Evolutionary conservation across 2,329 filamentous ascomycete genomes (phyloP).

Genomic region (Calonectria naviculata): DNA sequence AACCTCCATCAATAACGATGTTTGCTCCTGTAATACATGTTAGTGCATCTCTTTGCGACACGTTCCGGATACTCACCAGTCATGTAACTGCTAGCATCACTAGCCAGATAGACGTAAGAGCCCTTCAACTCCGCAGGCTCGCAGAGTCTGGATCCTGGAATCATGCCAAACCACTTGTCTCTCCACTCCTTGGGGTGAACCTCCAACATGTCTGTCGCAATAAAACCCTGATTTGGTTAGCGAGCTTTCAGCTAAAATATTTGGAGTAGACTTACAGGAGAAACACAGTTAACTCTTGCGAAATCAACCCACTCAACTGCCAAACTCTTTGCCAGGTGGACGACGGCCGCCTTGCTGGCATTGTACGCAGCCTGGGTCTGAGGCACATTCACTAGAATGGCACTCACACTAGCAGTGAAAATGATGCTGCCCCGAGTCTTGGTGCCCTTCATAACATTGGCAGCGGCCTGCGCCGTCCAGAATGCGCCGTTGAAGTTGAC

Average conservation of each 20-base stretch:
- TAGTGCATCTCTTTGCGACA: not conserved
- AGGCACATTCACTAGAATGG: slow-evolving; percentile 53
- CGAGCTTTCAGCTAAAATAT: too few relatives aligned
- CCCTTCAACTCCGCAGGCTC: slow-evolving; percentile 48
- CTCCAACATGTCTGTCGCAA: slow-evolving; percentile 36
- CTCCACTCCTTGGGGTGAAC: slow-evolving; percentile 35
- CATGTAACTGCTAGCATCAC: slow-evolving; percentile 54
- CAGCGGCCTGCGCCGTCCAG: slow-evolving; percentile 56
- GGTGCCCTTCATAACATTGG: slow-evolving; percentile 47
- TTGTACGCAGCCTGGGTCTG: slow-evolving; percentile 56
- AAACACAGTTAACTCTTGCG: slow-evolving; percentile 52
- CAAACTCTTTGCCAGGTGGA: slow-evolving; percentile 52
- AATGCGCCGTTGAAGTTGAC: slow-evolving; percentile 56
- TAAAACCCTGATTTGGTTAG: slow-evolving; percentile 26
- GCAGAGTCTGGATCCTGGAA: slow-evolving; percentile 37
- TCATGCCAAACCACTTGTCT: slow-evolving; percentile 33
- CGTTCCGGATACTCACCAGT: slow-evolving; percentile 40
- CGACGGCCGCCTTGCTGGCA: slow-evolving; percentile 54
- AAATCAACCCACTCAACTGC: slow-evolving; percentile 57
- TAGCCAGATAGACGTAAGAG: slow-evolving; percentile 51
- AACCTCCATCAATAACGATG: slow-evolving; percentile 40
- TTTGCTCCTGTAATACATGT: slow-evolving; percentile 32
- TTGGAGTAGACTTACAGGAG: slow-evolving; percentile 41
- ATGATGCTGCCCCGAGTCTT: slow-evolving; percentile 50
- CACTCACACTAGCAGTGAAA: slow-evolving; percentile 53